Evolutionary conservation across 371 early-diverging fungal species (phyloP).

Genomic region (Funneliformis caledonium): DNA sequence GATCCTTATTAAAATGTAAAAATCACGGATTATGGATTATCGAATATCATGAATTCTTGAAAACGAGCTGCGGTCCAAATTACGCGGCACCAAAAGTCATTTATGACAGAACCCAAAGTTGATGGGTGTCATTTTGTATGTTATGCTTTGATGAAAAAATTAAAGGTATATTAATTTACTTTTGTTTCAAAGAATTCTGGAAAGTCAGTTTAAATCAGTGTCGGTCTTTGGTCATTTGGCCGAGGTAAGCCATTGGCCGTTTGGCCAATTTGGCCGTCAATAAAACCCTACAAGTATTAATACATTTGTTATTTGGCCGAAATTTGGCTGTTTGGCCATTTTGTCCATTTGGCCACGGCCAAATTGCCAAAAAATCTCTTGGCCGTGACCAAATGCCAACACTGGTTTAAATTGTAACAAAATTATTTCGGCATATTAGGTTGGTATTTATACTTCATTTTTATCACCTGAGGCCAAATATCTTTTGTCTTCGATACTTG

Average conservation of each 20-base stretch:
- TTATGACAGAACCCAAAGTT: conserved; percentile 96
- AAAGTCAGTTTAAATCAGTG: too few relatives aligned
- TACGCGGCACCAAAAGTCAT: conserved; percentile 97
- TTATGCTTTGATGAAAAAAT: conserved; percentile 99
- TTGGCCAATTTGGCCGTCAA: too few relatives aligned
- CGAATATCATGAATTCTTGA: conserved; percentile 93
- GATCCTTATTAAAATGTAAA: conserved; percentile 96
- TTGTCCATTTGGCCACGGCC: too few relatives aligned
- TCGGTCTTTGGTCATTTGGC: too few relatives aligned
- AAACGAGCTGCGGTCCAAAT: conserved; percentile 94
- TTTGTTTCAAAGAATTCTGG: too few relatives aligned
- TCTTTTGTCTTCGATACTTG: conserved; percentile 90
- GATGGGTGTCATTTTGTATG: conserved; percentile 99
- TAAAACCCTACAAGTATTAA: too few relatives aligned
- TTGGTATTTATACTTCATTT: conserved; percentile 84
- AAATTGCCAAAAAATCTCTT: too few relatives aligned
- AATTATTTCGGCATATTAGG: conserved; percentile 50
- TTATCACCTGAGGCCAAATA: conserved; percentile 83
- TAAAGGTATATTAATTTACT: conserved; percentile 53
- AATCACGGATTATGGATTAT: conserved; percentile 96
- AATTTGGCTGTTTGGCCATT: too few relatives aligned
- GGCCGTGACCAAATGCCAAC: too few relatives aligned
- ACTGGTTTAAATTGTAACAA: too few relatives aligned
- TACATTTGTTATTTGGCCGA: too few relatives aligned
- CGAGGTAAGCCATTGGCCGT: too few relatives aligned